Percentiles rank a stretch among this genome's conserved stretches.
These are phyloP conservation scores for Paramecium caudatum DNA, from an alignment of 73 alveolate genomes.

Conservation along the genomic window DNA sequence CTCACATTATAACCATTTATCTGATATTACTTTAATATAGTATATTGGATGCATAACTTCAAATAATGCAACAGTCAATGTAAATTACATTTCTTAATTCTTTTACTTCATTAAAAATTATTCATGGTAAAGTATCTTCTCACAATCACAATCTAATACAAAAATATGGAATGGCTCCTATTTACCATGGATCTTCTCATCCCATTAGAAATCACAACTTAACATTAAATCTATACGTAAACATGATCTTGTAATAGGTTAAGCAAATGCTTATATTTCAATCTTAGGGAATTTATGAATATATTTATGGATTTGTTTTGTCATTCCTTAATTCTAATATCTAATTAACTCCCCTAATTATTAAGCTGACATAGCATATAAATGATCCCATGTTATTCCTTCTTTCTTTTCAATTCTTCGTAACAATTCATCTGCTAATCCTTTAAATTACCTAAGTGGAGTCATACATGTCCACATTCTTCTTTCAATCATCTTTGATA, in stretches of 20 bases:
- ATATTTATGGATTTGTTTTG: slow-evolving; percentile 86
- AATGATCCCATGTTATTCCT: slow-evolving; percentile 76
- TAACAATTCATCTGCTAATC: slow-evolving; percentile 89
- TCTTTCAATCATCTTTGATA: slow-evolving; percentile 97
- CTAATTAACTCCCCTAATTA: slow-evolving; percentile 80
- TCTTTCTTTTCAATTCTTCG: slow-evolving; percentile 91
- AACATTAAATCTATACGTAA: slow-evolving; percentile 95
- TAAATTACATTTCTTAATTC: slow-evolving; percentile 86
- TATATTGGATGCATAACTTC: slow-evolving; percentile 99
- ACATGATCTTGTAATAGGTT: slow-evolving; percentile 98
- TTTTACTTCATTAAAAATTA: slow-evolving; percentile 91
- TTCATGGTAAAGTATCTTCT: slow-evolving; percentile 97
- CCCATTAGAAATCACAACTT: slow-evolving; percentile 98
- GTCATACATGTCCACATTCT: slow-evolving; percentile 99
- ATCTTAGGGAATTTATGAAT: slow-evolving; percentile 98
- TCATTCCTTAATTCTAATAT: slow-evolving; percentile 84
- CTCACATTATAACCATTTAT: slow-evolving; percentile 97
- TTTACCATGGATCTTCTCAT: slow-evolving; percentile 93
- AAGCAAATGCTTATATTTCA: slow-evolving; percentile 95
- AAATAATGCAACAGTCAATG: slow-evolving; percentile 97
- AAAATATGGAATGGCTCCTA: slow-evolving; percentile 98
- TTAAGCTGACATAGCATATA: slow-evolving; percentile 75
- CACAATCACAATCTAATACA: slow-evolving; percentile 99
- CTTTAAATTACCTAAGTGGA: slow-evolving; percentile 99
- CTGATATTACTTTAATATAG: slow-evolving; percentile 92